Evolutionary conservation across 169 alveolate species (phyloP), one percentile per base, ranked within the genome.

Genomic region (Plasmodium adleri): DNA sequence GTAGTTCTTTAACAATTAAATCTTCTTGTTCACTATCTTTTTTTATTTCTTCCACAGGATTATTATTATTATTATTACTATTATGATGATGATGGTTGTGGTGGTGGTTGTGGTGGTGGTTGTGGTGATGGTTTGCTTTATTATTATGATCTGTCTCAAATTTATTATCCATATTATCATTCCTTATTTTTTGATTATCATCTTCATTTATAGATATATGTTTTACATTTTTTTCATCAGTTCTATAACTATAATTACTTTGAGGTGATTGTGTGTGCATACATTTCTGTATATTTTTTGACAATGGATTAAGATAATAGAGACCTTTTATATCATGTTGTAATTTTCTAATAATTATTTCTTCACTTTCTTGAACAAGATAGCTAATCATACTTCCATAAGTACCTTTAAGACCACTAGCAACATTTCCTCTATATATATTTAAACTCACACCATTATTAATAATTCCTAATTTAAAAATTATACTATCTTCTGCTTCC

Each of bases 291-390:
- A 52, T 49, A 22, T 85, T 85, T 22, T 85, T 71, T 26, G 87
- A 71, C n/a, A 22, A 13, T 0, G 92, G 92, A 22, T 85, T 85
- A 47, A 85, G 50, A 72, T 85, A 85, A 47, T 71, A 85, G 1
- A 85, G 76, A 22, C 92, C 92, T 24, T 85, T 85, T 52, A 93
- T 15, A 56, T 93, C 95, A 22, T 93, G 95, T 64, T 90, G 95
- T 64, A 93, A 74, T 32, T 91, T 93, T 68, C 72, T 59, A 39
- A 93, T 24, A 26, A 93, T 49, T 28, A 92, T 68, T 17, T 93
- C 52, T 88, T 93, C 95, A 39, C 94, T 72, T 17, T 93, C 95
- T 10, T 74, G 72, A 39, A 93, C 92, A n/a, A 75, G 76, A 32
- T 63, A 58, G n/a, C 75, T 26, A 4, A 90, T 28, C 72, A 62